Evolutionary conservation across 768 basidiomycete species (phyloP).

Genomic region (Boletellus emodensis): DNA sequence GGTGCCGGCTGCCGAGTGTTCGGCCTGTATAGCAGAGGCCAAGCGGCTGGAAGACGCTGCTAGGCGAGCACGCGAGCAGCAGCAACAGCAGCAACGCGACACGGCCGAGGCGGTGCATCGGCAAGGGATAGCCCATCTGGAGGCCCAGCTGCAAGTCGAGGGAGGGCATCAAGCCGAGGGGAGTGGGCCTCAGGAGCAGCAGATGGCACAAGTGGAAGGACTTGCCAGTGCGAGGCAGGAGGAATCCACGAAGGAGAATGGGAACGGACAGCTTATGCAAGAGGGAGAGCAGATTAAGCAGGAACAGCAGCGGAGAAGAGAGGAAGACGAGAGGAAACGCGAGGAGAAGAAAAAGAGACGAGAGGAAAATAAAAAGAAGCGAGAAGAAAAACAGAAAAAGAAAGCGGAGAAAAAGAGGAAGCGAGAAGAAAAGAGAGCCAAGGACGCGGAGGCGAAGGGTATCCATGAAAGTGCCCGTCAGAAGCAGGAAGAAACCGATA

Average conservation of each 20-base stretch:
- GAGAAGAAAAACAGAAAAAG: neutral
- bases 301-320: neutral
- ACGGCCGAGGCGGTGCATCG: slow-evolving; percentile 40
- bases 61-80: slow-evolving; percentile 33
- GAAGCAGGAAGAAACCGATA: too few species aligned
- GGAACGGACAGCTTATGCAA: too few species aligned
- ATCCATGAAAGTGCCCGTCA: too few species aligned
- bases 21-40: slow-evolving; percentile 40
- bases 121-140: slow-evolving; percentile 19
- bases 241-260: neutral
- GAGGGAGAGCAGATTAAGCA: neutral
- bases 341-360: neutral
- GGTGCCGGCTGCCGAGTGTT: slow-evolving; percentile 34
- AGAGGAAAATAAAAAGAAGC: neutral
- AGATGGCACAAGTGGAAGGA: neutral
- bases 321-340: slow-evolving; percentile 12
- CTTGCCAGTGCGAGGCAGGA: neutral
- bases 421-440: neutral
- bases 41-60: slow-evolving; percentile 37
- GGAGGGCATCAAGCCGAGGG: slow-evolving; percentile 13
- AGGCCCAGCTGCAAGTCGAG: slow-evolving; percentile 38
- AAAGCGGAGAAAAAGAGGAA: neutral
- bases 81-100: slow-evolving; percentile 42
- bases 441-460: too few species aligned
- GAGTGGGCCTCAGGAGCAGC: slow-evolving; percentile 5